Evolutionary conservation across 441 rosid genomes (phyloP).

Genomic region (Biscutella auriculata): DNA sequence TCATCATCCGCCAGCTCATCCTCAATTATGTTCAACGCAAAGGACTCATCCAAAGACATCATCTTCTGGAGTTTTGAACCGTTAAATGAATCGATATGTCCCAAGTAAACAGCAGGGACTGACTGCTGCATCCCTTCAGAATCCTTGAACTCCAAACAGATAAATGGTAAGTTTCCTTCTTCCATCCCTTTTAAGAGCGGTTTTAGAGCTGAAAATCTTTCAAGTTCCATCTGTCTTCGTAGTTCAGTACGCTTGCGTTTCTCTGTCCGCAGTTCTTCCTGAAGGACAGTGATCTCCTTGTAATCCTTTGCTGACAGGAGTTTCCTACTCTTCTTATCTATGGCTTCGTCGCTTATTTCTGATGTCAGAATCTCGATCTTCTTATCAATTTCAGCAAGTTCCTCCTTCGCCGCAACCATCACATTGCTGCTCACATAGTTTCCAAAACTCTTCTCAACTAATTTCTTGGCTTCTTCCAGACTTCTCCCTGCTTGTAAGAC

Average conservation of each 20-base stretch:
- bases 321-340: constrained; percentile 67
- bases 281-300: constrained; percentile 60
- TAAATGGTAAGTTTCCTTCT: constrained; percentile 60
- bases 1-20: constrained; percentile 20
- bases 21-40: constrained; percentile 21
- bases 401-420: constrained; percentile 81
- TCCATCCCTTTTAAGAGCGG: constrained; percentile 46
- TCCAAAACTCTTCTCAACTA: constrained; percentile 93
- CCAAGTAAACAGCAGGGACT: constrained; percentile 71
- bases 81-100: constrained; percentile 41
- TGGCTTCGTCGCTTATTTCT: constrained; percentile 67
- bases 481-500: constrained; percentile 57
- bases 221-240: constrained; percentile 47
- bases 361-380: constrained; percentile 56
- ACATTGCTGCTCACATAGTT: constrained; percentile 91
- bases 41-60: constrained; percentile 33
- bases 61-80: constrained; percentile 41
- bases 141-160: constrained; percentile 73
- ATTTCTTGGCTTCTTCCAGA: constrained; percentile 82
- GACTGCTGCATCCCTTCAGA: constrained; percentile 64
- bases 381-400: constrained; percentile 57
- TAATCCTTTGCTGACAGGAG: constrained; percentile 55
- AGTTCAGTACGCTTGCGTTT: constrained; percentile 52
- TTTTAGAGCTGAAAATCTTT: constrained; percentile 59
- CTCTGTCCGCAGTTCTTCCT: constrained; percentile 60